Evolutionary conservation across 2,329 filamentous ascomycete genomes (phyloP).

Genomic region (Aspergillus arachidicola): DNA sequence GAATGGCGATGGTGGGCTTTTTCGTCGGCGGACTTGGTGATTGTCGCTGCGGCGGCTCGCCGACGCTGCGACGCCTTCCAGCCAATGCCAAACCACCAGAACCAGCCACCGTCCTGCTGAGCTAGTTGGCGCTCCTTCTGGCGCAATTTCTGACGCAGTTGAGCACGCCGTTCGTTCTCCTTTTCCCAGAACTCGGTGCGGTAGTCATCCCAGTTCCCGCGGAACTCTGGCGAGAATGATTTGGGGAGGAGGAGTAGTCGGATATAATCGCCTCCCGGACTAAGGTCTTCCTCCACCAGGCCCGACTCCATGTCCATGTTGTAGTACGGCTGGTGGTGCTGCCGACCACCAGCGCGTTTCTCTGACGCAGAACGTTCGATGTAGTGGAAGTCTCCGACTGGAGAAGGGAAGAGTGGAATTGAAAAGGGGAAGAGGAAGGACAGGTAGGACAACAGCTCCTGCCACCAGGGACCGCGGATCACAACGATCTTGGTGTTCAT

Average conservation of each 20-base stretch:
- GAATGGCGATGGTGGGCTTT: slow-evolving; percentile 33
- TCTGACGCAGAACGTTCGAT: slow-evolving; percentile 63
- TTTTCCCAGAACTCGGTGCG: slow-evolving; percentile 94
- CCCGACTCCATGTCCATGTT: slow-evolving; percentile 67
- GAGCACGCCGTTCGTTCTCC: slow-evolving; percentile 84
- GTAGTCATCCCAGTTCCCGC: slow-evolving; percentile 96
- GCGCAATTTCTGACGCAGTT: slow-evolving; percentile 71
- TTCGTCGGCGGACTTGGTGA: slow-evolving; percentile 32
- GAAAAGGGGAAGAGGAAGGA: slow-evolving; percentile 79
- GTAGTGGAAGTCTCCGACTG: slow-evolving; percentile 73
- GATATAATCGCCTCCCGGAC: slow-evolving; percentile 86
- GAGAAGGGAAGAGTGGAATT: slow-evolving; percentile 62
- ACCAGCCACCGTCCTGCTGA: slow-evolving; percentile 69
- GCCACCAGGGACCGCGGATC: slow-evolving; percentile 79
- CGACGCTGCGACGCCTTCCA: slow-evolving; percentile 38
- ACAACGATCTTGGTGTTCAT: slow-evolving; percentile 98
- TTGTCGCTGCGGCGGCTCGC: slow-evolving; percentile 30
- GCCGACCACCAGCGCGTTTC: slow-evolving; percentile 40
- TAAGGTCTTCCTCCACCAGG: slow-evolving; percentile 81
- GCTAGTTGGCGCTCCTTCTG: slow-evolving; percentile 69
- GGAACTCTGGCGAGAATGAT: slow-evolving; percentile 89
- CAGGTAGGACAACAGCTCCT: slow-evolving; percentile 71
- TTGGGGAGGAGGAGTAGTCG: slow-evolving; percentile 90
- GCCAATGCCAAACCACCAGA: slow-evolving; percentile 79
- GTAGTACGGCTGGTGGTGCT: slow-evolving; percentile 41